These are phyloP conservation scores for Thalassiosira mediterranea DNA, from an alignment of 352 stramenopile species.

Conservation along the genomic window DNA sequence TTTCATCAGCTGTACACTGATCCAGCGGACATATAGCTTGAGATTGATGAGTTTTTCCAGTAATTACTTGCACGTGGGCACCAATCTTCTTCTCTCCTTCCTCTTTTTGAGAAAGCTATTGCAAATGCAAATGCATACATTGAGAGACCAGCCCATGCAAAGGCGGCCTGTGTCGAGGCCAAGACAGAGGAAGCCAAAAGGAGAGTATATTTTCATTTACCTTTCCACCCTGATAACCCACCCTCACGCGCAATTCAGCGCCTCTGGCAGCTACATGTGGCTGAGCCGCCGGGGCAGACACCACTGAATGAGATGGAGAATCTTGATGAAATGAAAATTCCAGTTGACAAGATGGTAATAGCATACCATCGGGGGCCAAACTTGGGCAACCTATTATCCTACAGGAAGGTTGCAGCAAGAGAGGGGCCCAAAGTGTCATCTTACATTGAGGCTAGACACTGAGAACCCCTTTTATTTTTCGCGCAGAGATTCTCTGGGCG, in stretches of 20 bases:
- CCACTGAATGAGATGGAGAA: neutral
- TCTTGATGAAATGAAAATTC: neutral
- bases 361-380: constrained; percentile 21
- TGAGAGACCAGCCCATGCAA: neutral
- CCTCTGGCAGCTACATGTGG: neutral
- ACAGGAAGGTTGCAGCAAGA: constrained; percentile 26
- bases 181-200: neutral
- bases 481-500: neutral
- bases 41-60: constrained; percentile 19
- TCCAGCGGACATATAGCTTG: constrained; percentile 9
- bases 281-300: neutral
- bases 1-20: constrained; percentile 22
- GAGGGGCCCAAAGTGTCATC: constrained; percentile 35
- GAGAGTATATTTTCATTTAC: constrained; percentile 3
- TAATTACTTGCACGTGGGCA: constrained; percentile 18
- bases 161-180: neutral
- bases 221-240: constrained; percentile 3
- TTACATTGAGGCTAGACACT: constrained; percentile 14
- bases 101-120: constrained; percentile 30
- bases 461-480: constrained; percentile 18
- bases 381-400: constrained; percentile 34
- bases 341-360: constrained; percentile 26
- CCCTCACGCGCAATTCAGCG: neutral
- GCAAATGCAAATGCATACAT: constrained; percentile 16
- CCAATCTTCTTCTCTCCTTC: neutral